These are phyloP conservation scores for Musa beccarii DNA, from an alignment of 176 grass and related monocot species.

Conservation along the genomic window DNA sequence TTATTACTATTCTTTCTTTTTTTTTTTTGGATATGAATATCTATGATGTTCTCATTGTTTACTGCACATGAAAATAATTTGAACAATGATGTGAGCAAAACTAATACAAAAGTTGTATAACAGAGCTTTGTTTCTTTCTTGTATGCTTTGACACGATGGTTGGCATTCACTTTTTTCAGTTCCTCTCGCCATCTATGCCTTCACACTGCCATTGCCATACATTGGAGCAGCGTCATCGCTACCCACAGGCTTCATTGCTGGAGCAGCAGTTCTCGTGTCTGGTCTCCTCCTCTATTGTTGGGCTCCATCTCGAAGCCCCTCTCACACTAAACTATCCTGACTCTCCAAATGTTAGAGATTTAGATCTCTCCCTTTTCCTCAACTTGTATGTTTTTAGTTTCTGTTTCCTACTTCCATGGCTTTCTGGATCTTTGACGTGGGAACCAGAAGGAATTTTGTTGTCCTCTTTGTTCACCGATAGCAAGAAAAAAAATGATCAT, in stretches of 20 bases:
- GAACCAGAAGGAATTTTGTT: no score
- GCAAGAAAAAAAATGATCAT: no score
- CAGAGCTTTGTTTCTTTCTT: constrained; percentile 1
- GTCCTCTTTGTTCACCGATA: no score
- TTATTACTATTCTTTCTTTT: no score
- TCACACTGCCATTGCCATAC: constrained; percentile 91
- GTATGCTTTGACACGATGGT: constrained; percentile 15
- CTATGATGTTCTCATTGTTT: no score
- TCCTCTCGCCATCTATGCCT: constrained; percentile 90
- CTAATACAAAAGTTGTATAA: no score
- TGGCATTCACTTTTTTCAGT: constrained; percentile 36
- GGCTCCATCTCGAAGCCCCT: constrained; percentile 22
- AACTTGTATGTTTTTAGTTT: not conserved
- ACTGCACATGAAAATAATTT: no score
- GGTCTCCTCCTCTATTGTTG: constrained; percentile 71
- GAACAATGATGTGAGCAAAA: no score
- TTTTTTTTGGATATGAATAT: no score
- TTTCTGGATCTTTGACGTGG: no score
- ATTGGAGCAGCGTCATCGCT: constrained; percentile 70
- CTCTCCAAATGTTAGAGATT: not conserved
- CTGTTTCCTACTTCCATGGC: no score
- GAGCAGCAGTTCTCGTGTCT: constrained; percentile 51
- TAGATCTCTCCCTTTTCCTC: not conserved
- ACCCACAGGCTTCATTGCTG: constrained; percentile 65
- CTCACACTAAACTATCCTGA: not conserved